Percentiles rank a stretch among this genome's conserved stretches.
Evolutionary conservation across 1,284 basidiomycete genomes (phyloP).

Genomic region (Cryptococcus wingfieldii): DNA sequence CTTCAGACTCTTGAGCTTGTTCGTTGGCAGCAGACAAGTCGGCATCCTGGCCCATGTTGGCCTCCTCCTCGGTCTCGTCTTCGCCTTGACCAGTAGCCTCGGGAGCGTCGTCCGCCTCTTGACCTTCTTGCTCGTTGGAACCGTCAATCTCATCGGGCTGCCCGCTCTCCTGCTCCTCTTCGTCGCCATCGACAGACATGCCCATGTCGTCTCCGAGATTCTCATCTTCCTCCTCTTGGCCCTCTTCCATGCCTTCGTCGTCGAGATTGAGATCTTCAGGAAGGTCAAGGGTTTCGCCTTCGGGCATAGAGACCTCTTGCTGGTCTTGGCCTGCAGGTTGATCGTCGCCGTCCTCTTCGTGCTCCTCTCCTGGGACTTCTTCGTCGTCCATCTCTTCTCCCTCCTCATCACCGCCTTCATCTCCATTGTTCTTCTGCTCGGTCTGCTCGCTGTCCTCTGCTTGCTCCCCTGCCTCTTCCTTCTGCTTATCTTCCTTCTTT

Average conservation of each 20-base stretch:
- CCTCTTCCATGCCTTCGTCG: constrained; percentile 51
- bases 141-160: constrained; percentile 34
- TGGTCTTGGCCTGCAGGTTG: constrained; percentile 57
- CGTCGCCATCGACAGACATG: constrained; percentile 44
- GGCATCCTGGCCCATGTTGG: constrained; percentile 36
- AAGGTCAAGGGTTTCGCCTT: constrained; percentile 73
- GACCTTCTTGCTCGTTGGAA: constrained; percentile 40
- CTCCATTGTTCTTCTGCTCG: constrained; percentile 41
- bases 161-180: constrained; percentile 33
- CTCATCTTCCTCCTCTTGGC: constrained; percentile 50
- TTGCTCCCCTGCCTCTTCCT: constrained; percentile 23
- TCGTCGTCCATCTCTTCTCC: constrained; percentile 22
- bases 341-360: constrained; percentile 43
- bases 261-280: constrained; percentile 75
- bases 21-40: constrained; percentile 39
- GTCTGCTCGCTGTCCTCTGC: constrained; percentile 32
- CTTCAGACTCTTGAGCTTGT: constrained; percentile 35
- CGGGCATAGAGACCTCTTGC: constrained; percentile 61
- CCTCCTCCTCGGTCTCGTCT: constrained; percentile 45
- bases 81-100: constrained; percentile 39
- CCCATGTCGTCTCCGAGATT: constrained; percentile 23
- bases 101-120: constrained; percentile 35
- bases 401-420: constrained; percentile 44
- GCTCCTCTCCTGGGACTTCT: constrained; percentile 21
- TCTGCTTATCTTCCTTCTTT: constrained; percentile 44